Evolutionary conservation across 306 rosid genomes (phyloP).

Genomic region (Gynostemma pentaphyllum): DNA sequence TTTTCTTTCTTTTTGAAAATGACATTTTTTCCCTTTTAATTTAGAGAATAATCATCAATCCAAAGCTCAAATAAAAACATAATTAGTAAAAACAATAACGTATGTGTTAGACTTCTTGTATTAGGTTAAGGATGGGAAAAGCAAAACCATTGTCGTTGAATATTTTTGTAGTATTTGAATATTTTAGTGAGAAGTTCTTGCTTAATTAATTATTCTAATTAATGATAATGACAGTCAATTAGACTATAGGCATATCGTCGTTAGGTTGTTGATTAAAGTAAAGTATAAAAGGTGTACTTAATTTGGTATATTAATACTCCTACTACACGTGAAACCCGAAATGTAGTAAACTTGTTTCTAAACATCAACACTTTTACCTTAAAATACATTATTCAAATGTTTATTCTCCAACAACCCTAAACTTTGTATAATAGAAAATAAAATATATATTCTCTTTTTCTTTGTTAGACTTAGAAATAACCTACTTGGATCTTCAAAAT

Average conservation of each 20-base stretch:
- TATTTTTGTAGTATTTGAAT: neutral
- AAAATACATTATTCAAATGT: neutral
- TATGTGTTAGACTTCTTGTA: neutral
- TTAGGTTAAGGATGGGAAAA: neutral
- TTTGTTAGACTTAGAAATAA: too few species aligned
- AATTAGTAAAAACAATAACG: neutral
- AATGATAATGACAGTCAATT: neutral
- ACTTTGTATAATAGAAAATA: neutral
- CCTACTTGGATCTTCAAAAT: too few species aligned
- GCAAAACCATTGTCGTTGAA: neutral
- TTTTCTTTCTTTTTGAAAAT: too few species aligned
- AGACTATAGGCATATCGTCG: neutral
- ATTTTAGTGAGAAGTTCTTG: neutral
- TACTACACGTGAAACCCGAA: neutral
- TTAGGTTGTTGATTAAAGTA: neutral
- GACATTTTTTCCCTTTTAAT: too few species aligned
- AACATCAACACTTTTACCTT: neutral
- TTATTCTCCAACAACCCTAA: conserved; percentile 7
- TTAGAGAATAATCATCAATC: too few species aligned
- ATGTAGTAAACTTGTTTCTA: neutral
- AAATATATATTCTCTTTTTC: too few species aligned
- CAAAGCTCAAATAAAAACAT: neutral
- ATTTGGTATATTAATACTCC: neutral
- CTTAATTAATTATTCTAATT: neutral
- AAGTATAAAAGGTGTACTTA: neutral